These are phyloP conservation scores for Isabelozyma rhagii DNA, from an alignment of 805 yeast species.

Conservation along the genomic window DNA sequence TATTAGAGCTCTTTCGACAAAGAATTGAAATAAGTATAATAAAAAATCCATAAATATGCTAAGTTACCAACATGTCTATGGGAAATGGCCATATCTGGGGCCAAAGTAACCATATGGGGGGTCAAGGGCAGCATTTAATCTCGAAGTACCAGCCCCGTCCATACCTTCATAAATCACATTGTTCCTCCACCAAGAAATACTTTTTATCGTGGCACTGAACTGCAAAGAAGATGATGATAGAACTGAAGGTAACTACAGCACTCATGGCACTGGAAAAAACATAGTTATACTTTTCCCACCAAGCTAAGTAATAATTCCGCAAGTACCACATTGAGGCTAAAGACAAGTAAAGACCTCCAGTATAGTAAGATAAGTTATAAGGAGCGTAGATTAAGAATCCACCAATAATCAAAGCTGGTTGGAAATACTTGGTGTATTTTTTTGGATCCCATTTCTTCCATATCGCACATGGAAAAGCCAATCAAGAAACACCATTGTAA, in stretches of 20 bases:
- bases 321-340: conserved; percentile 25
- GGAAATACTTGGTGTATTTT: conserved; percentile 23
- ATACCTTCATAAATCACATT: conserved; percentile 10
- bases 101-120: conserved; percentile 35
- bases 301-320: conserved; percentile 21
- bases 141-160: conserved; percentile 1
- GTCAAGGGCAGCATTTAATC: conserved; percentile 12
- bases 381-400: conserved; percentile 30
- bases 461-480: conserved; percentile 20
- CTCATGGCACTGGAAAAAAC: conserved; percentile 25
- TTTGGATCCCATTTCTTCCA: conserved; percentile 12
- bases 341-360: conserved; percentile 24
- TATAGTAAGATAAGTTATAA: conserved; percentile 27
- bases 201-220: conserved; percentile 29
- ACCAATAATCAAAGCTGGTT: conserved; percentile 32
- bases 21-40: too few species aligned
- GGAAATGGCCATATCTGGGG: conserved; percentile 25
- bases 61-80: conserved; percentile 5
- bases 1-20: too few species aligned
- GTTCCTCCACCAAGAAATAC: conserved; percentile 30
- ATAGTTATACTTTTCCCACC: conserved; percentile 38
- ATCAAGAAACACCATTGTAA: conserved; percentile 33
- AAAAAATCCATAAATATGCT: too few species aligned
- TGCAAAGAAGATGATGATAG: conserved; percentile 34
- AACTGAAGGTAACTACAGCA: conserved; percentile 33